A percentile compares a stretch with the other conserved stretches of the same genome.
Conservation (phyloP, 2,329 filamentous ascomycete genomes). For the Lasiodiplodia hormozganensis region DNA sequence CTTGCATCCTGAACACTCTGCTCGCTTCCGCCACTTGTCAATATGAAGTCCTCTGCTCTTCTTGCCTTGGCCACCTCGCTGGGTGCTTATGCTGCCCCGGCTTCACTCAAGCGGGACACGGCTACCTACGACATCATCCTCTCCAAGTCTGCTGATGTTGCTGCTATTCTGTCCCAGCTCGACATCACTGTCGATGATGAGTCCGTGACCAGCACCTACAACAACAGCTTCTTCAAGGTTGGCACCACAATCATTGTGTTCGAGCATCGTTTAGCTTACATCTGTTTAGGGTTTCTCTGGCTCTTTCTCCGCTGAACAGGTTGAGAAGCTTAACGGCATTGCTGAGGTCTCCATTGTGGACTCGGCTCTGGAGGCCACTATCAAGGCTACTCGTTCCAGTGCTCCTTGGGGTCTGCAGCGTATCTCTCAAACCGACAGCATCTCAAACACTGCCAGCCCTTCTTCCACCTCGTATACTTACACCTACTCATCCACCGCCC, state of each 20-base stretch:
- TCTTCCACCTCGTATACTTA: constrained; percentile 41
- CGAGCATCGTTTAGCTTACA: background rate
- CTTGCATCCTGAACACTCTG: background rate
- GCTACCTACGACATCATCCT: constrained; percentile 26
- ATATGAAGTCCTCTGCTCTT: constrained; percentile 24
- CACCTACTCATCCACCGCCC: constrained; percentile 14
- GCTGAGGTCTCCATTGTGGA: constrained; percentile 27
- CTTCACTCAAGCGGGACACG: constrained; percentile 16
- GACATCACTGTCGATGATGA: constrained; percentile 21
- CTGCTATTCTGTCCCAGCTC: constrained; percentile 14
- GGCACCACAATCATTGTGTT: background rate
- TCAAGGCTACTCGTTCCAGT: constrained; percentile 45
- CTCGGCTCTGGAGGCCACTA: constrained; percentile 12
- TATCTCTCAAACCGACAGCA: constrained; percentile 43
- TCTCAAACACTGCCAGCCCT: constrained; percentile 36
- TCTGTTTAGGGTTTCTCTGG: constrained; percentile 12
- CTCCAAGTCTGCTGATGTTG: constrained; percentile 14
- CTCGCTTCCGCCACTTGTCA: background rate
- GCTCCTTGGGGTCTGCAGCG: constrained; percentile 52
- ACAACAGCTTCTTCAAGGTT: constrained; percentile 27
- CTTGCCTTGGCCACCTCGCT: constrained; percentile 21
- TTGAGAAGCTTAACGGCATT: constrained; percentile 15
- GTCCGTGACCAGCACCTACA: constrained; percentile 24
- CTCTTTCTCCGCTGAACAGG: constrained; percentile 23
- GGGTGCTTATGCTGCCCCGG: constrained; percentile 14